Percentiles rank a stretch among this genome's conserved stretches.
phyloP scores from a whole-genome alignment of 257 asterid species.

The Avicennia marina region DNA sequence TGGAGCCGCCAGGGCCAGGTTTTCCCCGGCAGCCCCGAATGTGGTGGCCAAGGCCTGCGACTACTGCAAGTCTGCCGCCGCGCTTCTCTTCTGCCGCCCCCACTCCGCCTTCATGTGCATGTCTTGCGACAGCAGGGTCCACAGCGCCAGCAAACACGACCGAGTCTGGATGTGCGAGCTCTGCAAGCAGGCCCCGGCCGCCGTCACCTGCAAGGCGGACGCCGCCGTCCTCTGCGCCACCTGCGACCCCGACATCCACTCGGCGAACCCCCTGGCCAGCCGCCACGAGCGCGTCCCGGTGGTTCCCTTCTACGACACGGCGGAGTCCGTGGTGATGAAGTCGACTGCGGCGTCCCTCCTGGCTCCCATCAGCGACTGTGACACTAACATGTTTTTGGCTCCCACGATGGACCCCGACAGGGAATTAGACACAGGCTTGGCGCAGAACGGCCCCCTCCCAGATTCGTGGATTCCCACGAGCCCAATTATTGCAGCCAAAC shows the following conservation, averaged over 20 bases:
- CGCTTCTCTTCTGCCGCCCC: conserved; percentile 60
- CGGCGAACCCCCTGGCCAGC: conserved; percentile 70
- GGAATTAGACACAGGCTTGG: not conserved
- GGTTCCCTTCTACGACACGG: conserved; percentile 63
- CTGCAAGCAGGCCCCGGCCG: conserved; percentile 77
- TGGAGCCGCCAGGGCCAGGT: conserved; percentile 20
- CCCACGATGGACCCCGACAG: too few species aligned
- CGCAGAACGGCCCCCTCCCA: conserved; percentile 10
- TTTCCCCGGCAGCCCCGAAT: conserved; percentile 38
- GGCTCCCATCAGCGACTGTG: not conserved
- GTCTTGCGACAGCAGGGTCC: conserved; percentile 53
- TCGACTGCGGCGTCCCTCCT: conserved; percentile 27
- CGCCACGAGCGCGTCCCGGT: conserved; percentile 77
- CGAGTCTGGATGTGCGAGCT: conserved; percentile 90
- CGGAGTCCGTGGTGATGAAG: conserved; percentile 49
- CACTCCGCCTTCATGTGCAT: conserved; percentile 66
- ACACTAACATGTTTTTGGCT: too few species aligned
- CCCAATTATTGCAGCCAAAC: conserved; percentile 22
- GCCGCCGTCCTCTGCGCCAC: conserved; percentile 71
- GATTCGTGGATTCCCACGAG: conserved; percentile 38
- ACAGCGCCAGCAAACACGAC: conserved; percentile 36
- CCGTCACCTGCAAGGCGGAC: conserved; percentile 70
- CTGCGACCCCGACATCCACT: conserved; percentile 78
- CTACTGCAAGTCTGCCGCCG: conserved; percentile 60
- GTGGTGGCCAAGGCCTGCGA: conserved; percentile 57